These are phyloP conservation scores for Entophlyctis helioformis DNA, from an alignment of 192 early-diverging fungal genomes.

Conservation along the genomic window DNA sequence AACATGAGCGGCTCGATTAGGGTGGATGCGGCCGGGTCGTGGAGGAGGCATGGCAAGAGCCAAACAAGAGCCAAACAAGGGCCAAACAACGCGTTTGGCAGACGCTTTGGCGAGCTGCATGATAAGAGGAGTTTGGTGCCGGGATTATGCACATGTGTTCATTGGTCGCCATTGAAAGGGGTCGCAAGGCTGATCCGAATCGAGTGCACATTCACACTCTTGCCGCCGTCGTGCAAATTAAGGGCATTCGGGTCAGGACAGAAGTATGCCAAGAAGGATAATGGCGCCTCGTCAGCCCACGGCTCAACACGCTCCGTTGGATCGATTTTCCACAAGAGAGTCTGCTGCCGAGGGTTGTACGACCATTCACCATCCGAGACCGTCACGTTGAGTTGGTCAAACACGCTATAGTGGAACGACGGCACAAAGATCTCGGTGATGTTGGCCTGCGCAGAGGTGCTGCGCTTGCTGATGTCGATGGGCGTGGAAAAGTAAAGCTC, in stretches of 20 bases:
- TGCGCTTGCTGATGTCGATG: not conserved
- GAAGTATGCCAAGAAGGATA: not conserved
- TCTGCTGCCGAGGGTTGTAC: slow-evolving; percentile 55
- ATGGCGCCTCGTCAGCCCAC: slow-evolving; percentile 1
- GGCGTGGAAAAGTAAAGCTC: slow-evolving; percentile 44
- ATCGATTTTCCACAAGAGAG: slow-evolving; percentile 45
- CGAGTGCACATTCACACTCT: not conserved
- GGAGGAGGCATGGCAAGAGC: no score
- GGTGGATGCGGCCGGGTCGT: no score
- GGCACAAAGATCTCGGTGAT: slow-evolving; percentile 65
- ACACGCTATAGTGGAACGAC: slow-evolving; percentile 48
- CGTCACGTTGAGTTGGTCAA: slow-evolving; percentile 30
- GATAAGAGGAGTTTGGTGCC: not conserved
- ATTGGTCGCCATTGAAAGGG: not conserved
- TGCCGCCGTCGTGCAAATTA: no score
- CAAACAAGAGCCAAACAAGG: no score
- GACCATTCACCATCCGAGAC: slow-evolving; percentile 61
- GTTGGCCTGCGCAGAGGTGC: not conserved
- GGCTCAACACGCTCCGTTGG: slow-evolving; percentile 10
- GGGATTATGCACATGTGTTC: not conserved
- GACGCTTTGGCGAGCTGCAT: no score
- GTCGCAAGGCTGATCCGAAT: not conserved
- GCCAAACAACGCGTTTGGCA: no score
- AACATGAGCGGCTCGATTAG: no score
- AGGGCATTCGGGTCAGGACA: not conserved